A percentile compares a stretch with the other conserved stretches of the same genome.
Evolutionary conservation across 176 grass and related monocot genomes (phyloP).

Genomic region (Eleusine coracana): DNA sequence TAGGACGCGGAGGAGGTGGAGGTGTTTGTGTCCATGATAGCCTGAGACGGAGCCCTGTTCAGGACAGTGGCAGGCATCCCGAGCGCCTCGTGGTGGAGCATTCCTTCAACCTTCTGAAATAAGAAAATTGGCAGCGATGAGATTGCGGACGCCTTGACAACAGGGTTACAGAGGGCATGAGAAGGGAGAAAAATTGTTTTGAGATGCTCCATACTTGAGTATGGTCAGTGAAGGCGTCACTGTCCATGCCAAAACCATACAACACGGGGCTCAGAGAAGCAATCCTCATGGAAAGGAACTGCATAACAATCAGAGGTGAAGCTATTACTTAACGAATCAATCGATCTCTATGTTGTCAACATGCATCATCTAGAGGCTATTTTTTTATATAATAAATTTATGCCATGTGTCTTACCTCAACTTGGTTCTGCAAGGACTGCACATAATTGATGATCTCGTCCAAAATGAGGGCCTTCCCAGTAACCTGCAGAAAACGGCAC

Average conservation of each 20-base stretch:
- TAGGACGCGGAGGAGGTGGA: slow-evolving; percentile 44
- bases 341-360: neutral
- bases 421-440: slow-evolving; percentile 92
- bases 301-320: slow-evolving; percentile 28
- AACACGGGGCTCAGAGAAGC: slow-evolving; percentile 70
- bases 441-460: slow-evolving; percentile 99
- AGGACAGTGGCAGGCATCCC: slow-evolving; percentile 46
- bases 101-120: slow-evolving; percentile 63
- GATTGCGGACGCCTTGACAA: neutral
- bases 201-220: slow-evolving; percentile 44
- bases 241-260: slow-evolving; percentile 65
- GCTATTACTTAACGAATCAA: slow-evolving; percentile 4
- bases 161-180: neutral
- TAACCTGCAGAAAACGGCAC: slow-evolving; percentile 51
- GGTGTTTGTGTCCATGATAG: slow-evolving; percentile 53
- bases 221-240: slow-evolving; percentile 51
- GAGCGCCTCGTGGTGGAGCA: slow-evolving; percentile 54
- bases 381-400: neutral
- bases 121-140: neutral
- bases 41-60: slow-evolving; percentile 47
- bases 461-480: slow-evolving; percentile 78
- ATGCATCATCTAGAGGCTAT: neutral
- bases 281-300: slow-evolving; percentile 99
- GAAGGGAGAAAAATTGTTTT: neutral
- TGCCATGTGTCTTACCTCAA: slow-evolving; percentile 57